phyloP scores from a whole-genome alignment of 1,284 basidiomycete genomes.

The Marasmius sp. region DNA sequence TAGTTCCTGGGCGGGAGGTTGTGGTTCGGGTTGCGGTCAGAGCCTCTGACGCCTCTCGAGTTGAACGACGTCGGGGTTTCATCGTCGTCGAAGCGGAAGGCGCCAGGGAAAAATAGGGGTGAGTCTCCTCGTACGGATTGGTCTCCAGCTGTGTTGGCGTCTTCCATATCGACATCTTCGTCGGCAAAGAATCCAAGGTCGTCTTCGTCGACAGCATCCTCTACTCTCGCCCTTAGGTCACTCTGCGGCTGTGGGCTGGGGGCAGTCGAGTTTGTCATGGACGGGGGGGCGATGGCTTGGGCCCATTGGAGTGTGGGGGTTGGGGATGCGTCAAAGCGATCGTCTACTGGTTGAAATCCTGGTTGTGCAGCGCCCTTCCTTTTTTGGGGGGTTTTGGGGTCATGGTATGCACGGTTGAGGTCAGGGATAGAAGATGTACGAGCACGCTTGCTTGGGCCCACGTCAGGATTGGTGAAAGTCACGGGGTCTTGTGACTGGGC shows the following conservation, averaged over 20 bases:
- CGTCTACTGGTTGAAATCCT: not conserved
- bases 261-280: too few species aligned
- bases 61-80: not conserved
- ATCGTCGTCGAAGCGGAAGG: too few species aligned
- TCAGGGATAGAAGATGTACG: too few species aligned
- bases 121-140: not conserved
- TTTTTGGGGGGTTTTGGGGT: not conserved
- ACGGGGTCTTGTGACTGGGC: too few species aligned
- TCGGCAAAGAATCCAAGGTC: too few species aligned
- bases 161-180: too few species aligned
- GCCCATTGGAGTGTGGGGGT: not conserved
- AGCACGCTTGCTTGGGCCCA: too few species aligned
- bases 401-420: not conserved
- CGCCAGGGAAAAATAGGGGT: not conserved
- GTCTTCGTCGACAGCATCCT: too few species aligned
- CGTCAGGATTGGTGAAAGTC: not conserved
- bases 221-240: too few species aligned
- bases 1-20: not conserved
- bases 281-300: too few species aligned
- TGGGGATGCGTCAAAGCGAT: not conserved
- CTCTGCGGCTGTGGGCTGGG: too few species aligned
- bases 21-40: not conserved
- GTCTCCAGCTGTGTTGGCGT: too few species aligned
- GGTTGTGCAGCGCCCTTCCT: not conserved
- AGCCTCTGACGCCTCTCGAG: not conserved